Evolutionary conservation across 345 rosid genomes (phyloP).

Genomic region (Eucalyptus coolabah): DNA sequence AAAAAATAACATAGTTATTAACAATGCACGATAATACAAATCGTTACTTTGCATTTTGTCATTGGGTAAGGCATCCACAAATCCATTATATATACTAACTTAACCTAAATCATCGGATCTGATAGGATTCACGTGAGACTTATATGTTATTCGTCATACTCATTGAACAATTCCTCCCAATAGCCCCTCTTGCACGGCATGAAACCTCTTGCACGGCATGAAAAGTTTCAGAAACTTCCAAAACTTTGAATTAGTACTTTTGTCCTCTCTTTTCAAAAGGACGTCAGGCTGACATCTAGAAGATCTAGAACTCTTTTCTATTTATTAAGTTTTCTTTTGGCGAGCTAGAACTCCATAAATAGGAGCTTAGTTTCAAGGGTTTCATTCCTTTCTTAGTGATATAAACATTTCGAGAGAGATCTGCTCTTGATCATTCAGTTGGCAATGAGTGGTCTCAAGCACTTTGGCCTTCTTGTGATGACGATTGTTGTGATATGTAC

Average conservation of each 20-base stretch:
- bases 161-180: not conserved
- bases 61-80: not conserved
- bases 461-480: not conserved
- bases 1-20: not conserved
- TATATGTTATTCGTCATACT: not conserved
- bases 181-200: not conserved
- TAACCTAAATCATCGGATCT: not conserved
- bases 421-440: not conserved
- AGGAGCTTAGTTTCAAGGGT: not conserved
- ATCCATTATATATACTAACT: not conserved
- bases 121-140: fast-evolving
- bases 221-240: not conserved
- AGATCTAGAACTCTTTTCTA: not conserved
- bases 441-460: not conserved
- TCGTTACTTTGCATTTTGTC: not conserved
- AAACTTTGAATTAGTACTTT: not conserved
- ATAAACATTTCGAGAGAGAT: not conserved
- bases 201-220: not conserved
- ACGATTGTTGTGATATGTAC: not conserved
- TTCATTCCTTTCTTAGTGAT: not conserved
- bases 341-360: not conserved
- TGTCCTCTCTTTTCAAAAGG: not conserved
- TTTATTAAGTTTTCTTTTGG: not conserved
- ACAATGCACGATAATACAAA: not conserved
- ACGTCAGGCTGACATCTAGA: not conserved